phyloP scores from a whole-genome alignment of 2,329 filamentous ascomycete species.

The Ophiobolus disseminans region DNA sequence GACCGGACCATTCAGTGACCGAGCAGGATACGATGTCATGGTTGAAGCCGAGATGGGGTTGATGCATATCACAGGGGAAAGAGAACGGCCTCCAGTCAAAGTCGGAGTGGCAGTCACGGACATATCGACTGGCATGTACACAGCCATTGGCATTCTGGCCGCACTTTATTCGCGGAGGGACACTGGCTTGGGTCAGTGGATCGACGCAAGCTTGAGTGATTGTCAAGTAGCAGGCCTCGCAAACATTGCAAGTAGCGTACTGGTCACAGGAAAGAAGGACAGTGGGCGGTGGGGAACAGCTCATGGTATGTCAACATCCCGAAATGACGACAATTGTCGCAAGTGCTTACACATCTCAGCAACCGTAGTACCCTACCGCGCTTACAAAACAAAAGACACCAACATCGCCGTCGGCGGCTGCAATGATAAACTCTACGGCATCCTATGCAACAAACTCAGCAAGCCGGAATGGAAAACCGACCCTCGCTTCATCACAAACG shows the following conservation, averaged over 20 bases:
- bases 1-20: slow-evolving; percentile 83
- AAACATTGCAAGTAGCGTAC: slow-evolving; percentile 88
- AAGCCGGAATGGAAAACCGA: slow-evolving; percentile 66
- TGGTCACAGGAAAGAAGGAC: slow-evolving; percentile 87
- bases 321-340: too few relatives aligned
- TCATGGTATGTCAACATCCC: slow-evolving; percentile 71
- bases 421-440: slow-evolving; percentile 67
- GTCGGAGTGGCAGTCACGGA: slow-evolving; percentile 98
- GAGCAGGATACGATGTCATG: slow-evolving; percentile 98
- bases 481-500: slow-evolving; percentile 64
- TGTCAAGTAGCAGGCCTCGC: slow-evolving; percentile 91
- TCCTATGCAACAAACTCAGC: slow-evolving; percentile 64
- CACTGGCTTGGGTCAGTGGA: slow-evolving; percentile 85
- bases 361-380: slow-evolving; percentile 92
- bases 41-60: slow-evolving; percentile 97
- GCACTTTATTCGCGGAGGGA: slow-evolving; percentile 77
- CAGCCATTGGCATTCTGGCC: slow-evolving; percentile 92
- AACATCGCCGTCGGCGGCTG: slow-evolving; percentile 69
- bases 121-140: slow-evolving; percentile 91
- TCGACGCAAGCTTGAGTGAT: slow-evolving; percentile 89
- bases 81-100: slow-evolving; percentile 90
- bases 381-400: slow-evolving; percentile 70
- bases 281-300: slow-evolving; percentile 93
- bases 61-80: slow-evolving; percentile 95
- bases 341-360: slow-evolving; percentile 59